Base-by-base conservation (phyloP, 2,329 filamentous ascomycete species). In the Paecilomyces dactylethromorphus region DNA sequence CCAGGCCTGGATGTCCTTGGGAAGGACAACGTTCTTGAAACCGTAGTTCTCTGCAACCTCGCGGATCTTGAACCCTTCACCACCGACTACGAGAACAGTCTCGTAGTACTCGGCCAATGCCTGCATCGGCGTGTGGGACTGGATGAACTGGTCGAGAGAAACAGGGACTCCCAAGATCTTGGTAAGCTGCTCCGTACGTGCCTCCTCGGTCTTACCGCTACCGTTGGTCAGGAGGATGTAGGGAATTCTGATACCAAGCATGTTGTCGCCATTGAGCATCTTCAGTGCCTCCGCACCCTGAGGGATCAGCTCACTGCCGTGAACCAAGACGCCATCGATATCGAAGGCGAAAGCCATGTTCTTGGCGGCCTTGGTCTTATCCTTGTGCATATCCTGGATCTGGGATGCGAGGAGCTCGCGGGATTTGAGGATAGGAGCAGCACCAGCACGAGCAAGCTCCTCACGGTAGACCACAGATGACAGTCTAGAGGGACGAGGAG, bases 341-440 rank as follows among this genome's bases (percentile, higher is more conserved):
- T 79, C 77, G 69, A 92, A 92, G 67, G 87, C 89, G 64, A 92
- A 92, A 6, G 87, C 87, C 87, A 91, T 90, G 78, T 91, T 87
- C 81, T 91, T 91, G 59, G 87, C 88, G 59, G 82, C 82, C 31
- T 76, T 76, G 15, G 89, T 87, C 77, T 88, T 89, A 65, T 87
- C 82, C 58, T 81, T 74, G 65, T 83, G 80, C 63, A 90, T 78
- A 63, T 87, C 84, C 76, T 91, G 88, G 21, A 90, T 79, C 74
- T 90, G 87, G 2, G 86, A 84, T 39, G 85, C 86, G 61, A 91
- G 78, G 61, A 91, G 84, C 55, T 89, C 86, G 32, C 87, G 84
- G 3, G 85, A 56, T 78, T 76, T 62, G 79, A 84, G 82, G 84
- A 84, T 63, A 81, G 83, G 64, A 81, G 83, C 61, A 24, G 57